Evolutionary conservation across 2,329 filamentous ascomycete genomes (phyloP), one percentile per base, ranked within the genome.

Genomic region (Stagonosporopsis vannaccii): DNA sequence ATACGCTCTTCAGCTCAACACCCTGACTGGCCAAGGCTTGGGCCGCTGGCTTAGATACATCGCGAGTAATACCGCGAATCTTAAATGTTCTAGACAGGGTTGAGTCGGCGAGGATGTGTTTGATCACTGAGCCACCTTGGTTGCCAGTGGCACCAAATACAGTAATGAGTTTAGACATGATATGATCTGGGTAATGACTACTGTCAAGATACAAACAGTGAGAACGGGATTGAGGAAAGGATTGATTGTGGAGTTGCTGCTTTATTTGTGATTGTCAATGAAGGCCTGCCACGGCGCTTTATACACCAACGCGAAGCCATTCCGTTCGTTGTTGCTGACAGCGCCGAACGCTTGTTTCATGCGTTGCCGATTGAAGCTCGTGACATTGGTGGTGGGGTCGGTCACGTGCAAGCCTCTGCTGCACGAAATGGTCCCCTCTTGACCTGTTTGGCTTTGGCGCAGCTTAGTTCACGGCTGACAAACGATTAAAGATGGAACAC

Each of bases 61-160:
- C 77, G n/a, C 82, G 80, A 12, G 80, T 83, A 44, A 85, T 76
- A 33, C 76, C 82, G 8, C 83, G 80, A 52, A 85, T 75, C 42
- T 73, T 78, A 72, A 78, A 85, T 50, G 79, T 63, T 37, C 76
- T 63, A 1, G 79, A 80, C 17, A 85, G 75, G 2, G 68, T 64
- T 1, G 78, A 62, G 60, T 84, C 77, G 32, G 74, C 73, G 9
- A 84, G 75, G 11, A 85, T 72, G 23, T 74, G 68, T 43, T 78
- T 68, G 51, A 84, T 72, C 8, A 84, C 74, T 8, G 80, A 81
- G 11, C 80, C 73, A 17, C 83, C 82, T 66, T 85, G 83, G 32
- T 81, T 76, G 56, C 82, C 82, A 0, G 82, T 85, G 20, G 81
- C 82, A 8, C 82, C 82, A 46, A 84, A 82, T 22, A 85, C 75